These are phyloP conservation scores for Skeletonema costatum DNA, from an alignment of 108 stramenopile species.

Conservation along the genomic window DNA sequence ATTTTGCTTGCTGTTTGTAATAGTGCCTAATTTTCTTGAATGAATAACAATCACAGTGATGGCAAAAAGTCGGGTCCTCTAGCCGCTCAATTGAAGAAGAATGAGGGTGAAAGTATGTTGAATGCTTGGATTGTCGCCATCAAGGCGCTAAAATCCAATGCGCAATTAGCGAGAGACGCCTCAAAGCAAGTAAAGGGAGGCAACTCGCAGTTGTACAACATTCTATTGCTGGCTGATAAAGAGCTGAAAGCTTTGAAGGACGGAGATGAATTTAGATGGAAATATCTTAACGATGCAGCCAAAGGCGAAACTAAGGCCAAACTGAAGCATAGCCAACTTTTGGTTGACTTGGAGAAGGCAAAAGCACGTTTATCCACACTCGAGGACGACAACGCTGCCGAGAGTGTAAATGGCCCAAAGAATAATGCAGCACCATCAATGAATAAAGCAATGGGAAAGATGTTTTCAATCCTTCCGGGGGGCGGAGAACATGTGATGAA, in stretches of 20 bases:
- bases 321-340: slow-evolving; percentile 53
- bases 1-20: slow-evolving; percentile 8
- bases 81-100: slow-evolving; percentile 21
- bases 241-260: slow-evolving; percentile 55
- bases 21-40: neutral
- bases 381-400: slow-evolving; percentile 31
- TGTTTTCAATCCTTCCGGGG: slow-evolving; percentile 58
- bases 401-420: slow-evolving; percentile 11
- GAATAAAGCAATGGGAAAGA: slow-evolving; percentile 64
- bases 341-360: slow-evolving; percentile 53
- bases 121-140: slow-evolving; percentile 46
- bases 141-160: slow-evolving; percentile 43
- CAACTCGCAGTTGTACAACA: slow-evolving; percentile 47
- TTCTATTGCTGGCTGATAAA: slow-evolving; percentile 43
- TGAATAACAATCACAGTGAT: slow-evolving; percentile 1
- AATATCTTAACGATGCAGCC: slow-evolving; percentile 71
- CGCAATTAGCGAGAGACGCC: slow-evolving; percentile 34
- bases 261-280: slow-evolving; percentile 67
- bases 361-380: slow-evolving; percentile 56
- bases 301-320: slow-evolving; percentile 59
- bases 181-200: slow-evolving; percentile 35
- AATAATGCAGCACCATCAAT: slow-evolving; percentile 34
- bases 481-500: slow-evolving; percentile 75
- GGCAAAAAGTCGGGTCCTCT: slow-evolving; percentile 16
- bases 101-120: slow-evolving; percentile 34